phyloP scores from a whole-genome alignment of 257 asterid species.

The Solanum stenotomum region DNA sequence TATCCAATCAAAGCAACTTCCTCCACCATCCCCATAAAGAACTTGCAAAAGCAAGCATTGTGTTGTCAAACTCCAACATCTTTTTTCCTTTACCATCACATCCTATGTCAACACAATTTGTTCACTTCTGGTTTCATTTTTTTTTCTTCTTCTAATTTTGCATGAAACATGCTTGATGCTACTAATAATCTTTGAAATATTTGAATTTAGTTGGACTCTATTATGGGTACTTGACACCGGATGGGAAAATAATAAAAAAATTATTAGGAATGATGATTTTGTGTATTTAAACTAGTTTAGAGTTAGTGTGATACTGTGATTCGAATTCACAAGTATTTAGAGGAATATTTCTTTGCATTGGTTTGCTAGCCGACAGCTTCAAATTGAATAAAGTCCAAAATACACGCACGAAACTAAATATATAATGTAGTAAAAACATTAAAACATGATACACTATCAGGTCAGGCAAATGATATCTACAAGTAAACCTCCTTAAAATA shows the following conservation, averaged over 20 bases:
- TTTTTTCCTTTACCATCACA: background rate
- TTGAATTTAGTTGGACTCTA: background rate
- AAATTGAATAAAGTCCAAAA: background rate
- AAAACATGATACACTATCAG: background rate
- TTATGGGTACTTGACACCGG: background rate
- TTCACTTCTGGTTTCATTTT: background rate
- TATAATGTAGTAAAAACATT: background rate
- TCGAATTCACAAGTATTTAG: background rate
- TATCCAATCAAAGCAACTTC: background rate
- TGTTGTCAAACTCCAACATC: background rate
- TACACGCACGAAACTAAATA: background rate
- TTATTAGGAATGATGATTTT: background rate
- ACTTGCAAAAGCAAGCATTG: background rate
- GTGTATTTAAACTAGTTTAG: background rate
- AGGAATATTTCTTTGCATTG: background rate
- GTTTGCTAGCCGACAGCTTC: background rate
- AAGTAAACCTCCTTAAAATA: background rate
- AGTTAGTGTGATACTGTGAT: background rate
- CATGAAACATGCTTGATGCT: background rate
- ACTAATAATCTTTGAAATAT: background rate
- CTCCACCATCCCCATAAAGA: background rate
- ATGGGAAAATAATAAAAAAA: background rate
- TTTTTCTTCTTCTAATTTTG: background rate
- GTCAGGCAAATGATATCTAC: background rate
- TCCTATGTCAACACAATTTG: background rate